Evolutionary conservation across 106 monocot species (phyloP).

Genomic region (Triglochin maritima): DNA sequence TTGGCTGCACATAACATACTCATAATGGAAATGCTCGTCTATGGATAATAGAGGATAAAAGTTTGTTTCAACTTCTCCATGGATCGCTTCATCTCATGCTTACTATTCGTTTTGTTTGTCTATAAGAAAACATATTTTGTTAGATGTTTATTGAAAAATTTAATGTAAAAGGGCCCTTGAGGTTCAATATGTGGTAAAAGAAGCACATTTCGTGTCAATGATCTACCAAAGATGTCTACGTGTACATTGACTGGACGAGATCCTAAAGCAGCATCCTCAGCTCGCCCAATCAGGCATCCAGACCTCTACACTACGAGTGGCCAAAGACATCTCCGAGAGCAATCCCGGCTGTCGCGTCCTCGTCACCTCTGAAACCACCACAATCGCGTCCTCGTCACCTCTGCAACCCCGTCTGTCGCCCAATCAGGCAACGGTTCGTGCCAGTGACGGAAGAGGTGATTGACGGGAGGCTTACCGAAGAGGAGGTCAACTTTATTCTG

Average conservation of each 20-base stretch:
- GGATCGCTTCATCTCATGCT: too few relatives aligned
- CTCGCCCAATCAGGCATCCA: conserved; percentile 43
- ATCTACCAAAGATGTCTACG: too few relatives aligned
- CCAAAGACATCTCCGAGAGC: conserved; percentile 85
- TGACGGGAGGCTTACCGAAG: conserved; percentile 55
- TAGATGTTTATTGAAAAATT: background rate
- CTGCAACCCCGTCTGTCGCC: conserved; percentile 37
- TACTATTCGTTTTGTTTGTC: too few relatives aligned
- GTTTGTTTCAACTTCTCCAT: too few relatives aligned
- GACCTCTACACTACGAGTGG: conserved; percentile 61
- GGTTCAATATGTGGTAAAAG: conserved; percentile 60
- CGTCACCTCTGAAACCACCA: conserved; percentile 65
- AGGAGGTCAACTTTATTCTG: conserved; percentile 61
- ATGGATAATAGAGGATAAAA: too few relatives aligned
- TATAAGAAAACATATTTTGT: too few relatives aligned
- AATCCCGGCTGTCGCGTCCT: conserved; percentile 79
- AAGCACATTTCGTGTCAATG: too few relatives aligned
- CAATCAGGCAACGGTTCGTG: conserved; percentile 46
- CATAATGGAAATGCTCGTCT: too few relatives aligned
- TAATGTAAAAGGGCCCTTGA: conserved; percentile 51
- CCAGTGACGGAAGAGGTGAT: conserved; percentile 44
- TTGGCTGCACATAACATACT: too few relatives aligned
- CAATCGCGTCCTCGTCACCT: conserved; percentile 59
- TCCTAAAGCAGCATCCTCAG: conserved; percentile 59
- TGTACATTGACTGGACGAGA: too few relatives aligned